Conservation (phyloP, 148 eudicot species). For the Tetragonia tetragonoides region DNA sequence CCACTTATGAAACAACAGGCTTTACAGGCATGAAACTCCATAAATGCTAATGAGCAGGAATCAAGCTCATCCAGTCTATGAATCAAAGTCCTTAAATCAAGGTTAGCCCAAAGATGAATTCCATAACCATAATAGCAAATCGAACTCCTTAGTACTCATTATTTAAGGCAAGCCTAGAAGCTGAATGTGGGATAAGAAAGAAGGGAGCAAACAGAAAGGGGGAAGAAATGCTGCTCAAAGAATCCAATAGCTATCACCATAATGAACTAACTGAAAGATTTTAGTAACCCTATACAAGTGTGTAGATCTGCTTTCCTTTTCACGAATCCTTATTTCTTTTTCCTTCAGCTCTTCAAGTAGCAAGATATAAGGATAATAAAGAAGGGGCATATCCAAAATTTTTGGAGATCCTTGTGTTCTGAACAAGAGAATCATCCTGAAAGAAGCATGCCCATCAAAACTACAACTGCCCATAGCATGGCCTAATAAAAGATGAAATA, state of each 20-base stretch:
- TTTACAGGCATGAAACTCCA: neutral
- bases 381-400: neutral
- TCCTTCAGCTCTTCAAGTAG: neutral
- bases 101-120: too few relatives aligned
- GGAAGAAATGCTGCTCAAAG: neutral
- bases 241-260: neutral
- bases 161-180: neutral
- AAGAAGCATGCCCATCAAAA: too few relatives aligned
- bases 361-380: neutral
- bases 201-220: neutral
- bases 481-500: too few relatives aligned
- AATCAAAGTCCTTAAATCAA: neutral
- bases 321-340: neutral
- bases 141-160: too few relatives aligned
- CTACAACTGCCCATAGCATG: too few relatives aligned
- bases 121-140: too few relatives aligned
- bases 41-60: neutral
- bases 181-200: neutral
- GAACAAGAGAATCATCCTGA: neutral
- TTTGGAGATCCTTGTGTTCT: neutral
- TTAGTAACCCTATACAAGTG: too few relatives aligned
- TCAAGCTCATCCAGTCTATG: neutral
- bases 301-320: too few relatives aligned
- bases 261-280: neutral
- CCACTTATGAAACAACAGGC: neutral